Conservation (phyloP, 139 green algal genomes). For the Coccomyxa sp. region DNA sequence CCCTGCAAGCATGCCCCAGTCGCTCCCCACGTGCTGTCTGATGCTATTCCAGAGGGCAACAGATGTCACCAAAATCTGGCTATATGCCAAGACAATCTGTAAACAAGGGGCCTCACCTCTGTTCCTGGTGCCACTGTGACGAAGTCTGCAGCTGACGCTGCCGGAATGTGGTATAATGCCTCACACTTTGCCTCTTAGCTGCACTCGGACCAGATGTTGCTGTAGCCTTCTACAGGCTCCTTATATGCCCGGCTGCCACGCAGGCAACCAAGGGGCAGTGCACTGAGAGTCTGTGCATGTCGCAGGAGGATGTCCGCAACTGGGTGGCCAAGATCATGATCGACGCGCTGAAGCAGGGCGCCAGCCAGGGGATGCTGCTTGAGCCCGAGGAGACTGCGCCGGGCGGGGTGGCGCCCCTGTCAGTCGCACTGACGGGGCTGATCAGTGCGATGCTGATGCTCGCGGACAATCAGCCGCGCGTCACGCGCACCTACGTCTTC, state of each 20-base stretch:
- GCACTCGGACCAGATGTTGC: not conserved
- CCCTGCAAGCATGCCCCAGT: not conserved
- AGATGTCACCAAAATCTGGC: no score
- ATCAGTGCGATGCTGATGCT: no score
- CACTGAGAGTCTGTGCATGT: not conserved
- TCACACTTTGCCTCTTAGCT: not conserved
- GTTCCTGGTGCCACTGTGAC: not conserved
- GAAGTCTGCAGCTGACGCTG: not conserved
- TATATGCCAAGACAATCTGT: no score
- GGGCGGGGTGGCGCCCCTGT: no score
- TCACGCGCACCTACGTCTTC: no score
- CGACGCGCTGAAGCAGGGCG: constrained; percentile 3
- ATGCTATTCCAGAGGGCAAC: no score
- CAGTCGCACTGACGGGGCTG: no score
- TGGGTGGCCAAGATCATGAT: not conserved
- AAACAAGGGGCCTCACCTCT: no score
- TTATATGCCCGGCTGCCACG: not conserved
- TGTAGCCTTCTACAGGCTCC: not conserved
- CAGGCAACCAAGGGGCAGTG: not conserved
- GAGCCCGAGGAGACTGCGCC: no score
- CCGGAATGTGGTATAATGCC: not conserved
- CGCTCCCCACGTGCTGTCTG: not conserved
- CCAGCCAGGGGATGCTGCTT: no score
- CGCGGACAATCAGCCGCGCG: no score
- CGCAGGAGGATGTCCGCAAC: constrained; percentile 3